These are phyloP conservation scores for Cryptosporidium felis DNA, from an alignment of 169 alveolate genomes.

Conservation along the genomic window DNA sequence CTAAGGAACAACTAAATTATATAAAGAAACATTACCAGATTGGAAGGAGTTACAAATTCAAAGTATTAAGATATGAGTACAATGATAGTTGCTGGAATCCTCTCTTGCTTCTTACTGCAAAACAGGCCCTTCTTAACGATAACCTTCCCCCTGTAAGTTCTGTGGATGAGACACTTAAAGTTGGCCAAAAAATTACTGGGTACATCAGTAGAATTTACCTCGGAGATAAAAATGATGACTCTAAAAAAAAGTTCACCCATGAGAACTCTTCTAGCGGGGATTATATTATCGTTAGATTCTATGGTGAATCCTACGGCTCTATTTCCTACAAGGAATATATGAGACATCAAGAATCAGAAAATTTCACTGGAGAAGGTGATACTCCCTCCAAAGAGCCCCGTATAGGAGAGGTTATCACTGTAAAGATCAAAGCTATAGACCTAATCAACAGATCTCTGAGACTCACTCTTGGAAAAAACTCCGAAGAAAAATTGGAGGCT, in stretches of 20 bases:
- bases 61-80: conserved; percentile 35
- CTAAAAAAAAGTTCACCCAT: no score
- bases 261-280: neutral
- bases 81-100: conserved; percentile 52
- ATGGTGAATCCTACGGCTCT: conserved; percentile 61
- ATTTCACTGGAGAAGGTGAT: no score
- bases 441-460: neutral
- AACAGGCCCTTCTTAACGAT: conserved; percentile 1
- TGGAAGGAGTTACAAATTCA: conserved; percentile 39
- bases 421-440: conserved; percentile 24
- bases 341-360: neutral
- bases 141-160: conserved; percentile 1
- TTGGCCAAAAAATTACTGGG: conserved; percentile 48
- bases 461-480: neutral
- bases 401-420: conserved; percentile 51
- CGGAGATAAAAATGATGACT: neutral
- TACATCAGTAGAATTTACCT: conserved; percentile 42
- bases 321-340: conserved; percentile 46
- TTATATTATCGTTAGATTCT: conserved; percentile 40
- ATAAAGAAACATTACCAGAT: conserved; percentile 53
- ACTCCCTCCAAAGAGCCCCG: neutral
- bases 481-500: no score
- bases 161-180: neutral
- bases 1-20: conserved; percentile 28
- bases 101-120: conserved; percentile 38